A percentile compares a stretch with the other conserved stretches of the same genome.
Evolutionary conservation across 140 eudicot genomes (phyloP).

Genomic region (Flaveria floridana): DNA sequence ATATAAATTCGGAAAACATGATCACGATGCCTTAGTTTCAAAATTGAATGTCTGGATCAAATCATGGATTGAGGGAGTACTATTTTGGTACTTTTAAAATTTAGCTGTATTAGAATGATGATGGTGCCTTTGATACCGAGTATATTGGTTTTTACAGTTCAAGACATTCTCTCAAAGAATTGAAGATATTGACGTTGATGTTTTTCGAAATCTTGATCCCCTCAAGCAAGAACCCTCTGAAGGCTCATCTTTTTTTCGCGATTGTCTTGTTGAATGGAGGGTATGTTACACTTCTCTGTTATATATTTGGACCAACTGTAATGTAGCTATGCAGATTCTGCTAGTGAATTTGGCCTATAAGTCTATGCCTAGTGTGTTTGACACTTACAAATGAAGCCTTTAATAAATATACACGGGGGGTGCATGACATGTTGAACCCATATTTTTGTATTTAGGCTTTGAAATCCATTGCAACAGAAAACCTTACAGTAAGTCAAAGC

Average conservation of each 20-base stretch:
- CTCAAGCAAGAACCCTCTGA: conserved; percentile 61
- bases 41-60: neutral
- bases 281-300: conserved; percentile 37
- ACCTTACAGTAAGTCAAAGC: neutral
- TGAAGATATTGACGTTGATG: conserved; percentile 76
- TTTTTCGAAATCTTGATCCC: conserved; percentile 68
- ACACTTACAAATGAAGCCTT: conserved; percentile 4
- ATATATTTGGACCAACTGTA: neutral
- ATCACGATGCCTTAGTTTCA: neutral
- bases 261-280: conserved; percentile 79
- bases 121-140: conserved; percentile 18
- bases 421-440: conserved; percentile 1
- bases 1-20: neutral
- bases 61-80: no score
- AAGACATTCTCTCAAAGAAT: conserved; percentile 73
- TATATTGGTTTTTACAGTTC: conserved; percentile 53
- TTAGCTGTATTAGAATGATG: neutral
- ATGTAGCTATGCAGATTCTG: conserved; percentile 2
- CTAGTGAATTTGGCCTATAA: conserved; percentile 10
- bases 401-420: conserved; percentile 3
- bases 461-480: neutral
- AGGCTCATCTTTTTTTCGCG: conserved; percentile 77
- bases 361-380: neutral
- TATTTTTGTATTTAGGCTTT: neutral
- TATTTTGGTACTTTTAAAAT: neutral